A percentile compares a stretch with the other conserved stretches of the same genome.
Conservation (phyloP, 164 flowering plant species). For the Protea cynaroides region DNA sequence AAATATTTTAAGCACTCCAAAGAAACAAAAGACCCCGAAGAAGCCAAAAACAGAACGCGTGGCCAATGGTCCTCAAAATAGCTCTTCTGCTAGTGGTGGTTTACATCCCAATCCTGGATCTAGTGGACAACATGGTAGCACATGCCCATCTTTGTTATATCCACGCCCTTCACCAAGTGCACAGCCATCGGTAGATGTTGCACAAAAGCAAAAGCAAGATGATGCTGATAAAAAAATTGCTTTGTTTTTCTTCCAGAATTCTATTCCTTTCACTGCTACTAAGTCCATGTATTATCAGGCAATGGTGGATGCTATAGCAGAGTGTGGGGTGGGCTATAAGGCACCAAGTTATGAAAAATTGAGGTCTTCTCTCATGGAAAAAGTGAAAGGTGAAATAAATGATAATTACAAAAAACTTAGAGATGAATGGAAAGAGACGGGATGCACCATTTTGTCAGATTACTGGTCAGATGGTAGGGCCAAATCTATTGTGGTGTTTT, state of each 20-base stretch:
- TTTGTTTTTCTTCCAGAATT: constrained; percentile 55
- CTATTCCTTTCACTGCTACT: constrained; percentile 56
- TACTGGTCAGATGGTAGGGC: constrained; percentile 51
- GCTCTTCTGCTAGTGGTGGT: constrained; percentile 67
- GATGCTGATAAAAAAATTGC: constrained; percentile 57
- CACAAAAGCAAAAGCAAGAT: constrained; percentile 45
- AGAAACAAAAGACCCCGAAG: constrained; percentile 52
- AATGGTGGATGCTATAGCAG: constrained; percentile 61
- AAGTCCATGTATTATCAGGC: constrained; percentile 59
- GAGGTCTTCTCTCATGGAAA: constrained; percentile 47
- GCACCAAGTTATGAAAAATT: constrained; percentile 55
- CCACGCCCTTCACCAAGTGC: constrained; percentile 40
- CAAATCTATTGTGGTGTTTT: constrained; percentile 41
- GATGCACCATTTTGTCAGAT: constrained; percentile 64
- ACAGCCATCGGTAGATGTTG: constrained; percentile 35
- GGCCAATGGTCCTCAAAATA: constrained; percentile 44
- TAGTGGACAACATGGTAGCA: constrained; percentile 57
- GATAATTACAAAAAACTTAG: constrained; percentile 34
- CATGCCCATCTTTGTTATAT: constrained; percentile 46
- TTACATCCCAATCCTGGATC: constrained; percentile 44
- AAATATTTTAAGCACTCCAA: constrained; percentile 45
- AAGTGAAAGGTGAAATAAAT: constrained; percentile 43
- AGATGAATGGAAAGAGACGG: constrained; percentile 56
- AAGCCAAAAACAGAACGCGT: constrained; percentile 36
- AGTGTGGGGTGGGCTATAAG: constrained; percentile 55